phyloP scores from a whole-genome alignment of 495 filamentous ascomycete species.

The Geopyxis carbonaria region DNA sequence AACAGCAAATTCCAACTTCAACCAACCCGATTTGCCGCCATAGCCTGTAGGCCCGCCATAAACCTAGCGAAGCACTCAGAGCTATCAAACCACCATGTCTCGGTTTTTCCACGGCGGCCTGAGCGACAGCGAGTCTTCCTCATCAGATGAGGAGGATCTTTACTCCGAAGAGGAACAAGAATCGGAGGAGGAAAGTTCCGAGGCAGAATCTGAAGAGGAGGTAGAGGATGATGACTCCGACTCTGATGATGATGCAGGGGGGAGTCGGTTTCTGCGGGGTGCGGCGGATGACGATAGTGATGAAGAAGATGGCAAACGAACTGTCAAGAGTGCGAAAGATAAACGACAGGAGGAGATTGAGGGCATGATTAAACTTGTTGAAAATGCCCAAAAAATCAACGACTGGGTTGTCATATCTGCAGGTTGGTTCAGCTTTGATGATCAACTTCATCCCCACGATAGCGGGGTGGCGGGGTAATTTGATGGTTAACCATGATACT shows the following conservation, averaged over 20 bases:
- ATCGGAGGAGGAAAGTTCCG: constrained; percentile 32
- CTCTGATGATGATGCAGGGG: constrained; percentile 48
- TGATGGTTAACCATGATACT: constrained; percentile 12
- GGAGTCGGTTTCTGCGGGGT: constrained; percentile 63
- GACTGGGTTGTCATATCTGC: constrained; percentile 88
- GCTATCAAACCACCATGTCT: constrained; percentile 42
- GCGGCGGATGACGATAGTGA: constrained; percentile 69
- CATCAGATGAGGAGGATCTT: constrained; percentile 83
- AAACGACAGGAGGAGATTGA: constrained; percentile 92
- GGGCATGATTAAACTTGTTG: constrained; percentile 68
- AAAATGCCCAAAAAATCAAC: constrained; percentile 91
- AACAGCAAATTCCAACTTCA: no score
- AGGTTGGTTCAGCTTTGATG: constrained; percentile 40
- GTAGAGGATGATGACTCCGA: constrained; percentile 41
- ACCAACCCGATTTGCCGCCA: no score
- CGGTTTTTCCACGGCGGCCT: constrained; percentile 90
- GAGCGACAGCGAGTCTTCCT: constrained; percentile 69
- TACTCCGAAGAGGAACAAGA: constrained; percentile 52
- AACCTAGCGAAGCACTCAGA: background rate
- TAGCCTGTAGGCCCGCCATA: no score
- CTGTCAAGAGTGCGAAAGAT: constrained; percentile 93
- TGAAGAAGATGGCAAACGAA: constrained; percentile 61
- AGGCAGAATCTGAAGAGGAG: constrained; percentile 28
- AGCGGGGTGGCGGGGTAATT: constrained; percentile 7
- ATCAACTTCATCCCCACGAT: background rate